Base-by-base conservation (phyloP, 305 asterid genomes). In the Rubia balearica region DNA sequence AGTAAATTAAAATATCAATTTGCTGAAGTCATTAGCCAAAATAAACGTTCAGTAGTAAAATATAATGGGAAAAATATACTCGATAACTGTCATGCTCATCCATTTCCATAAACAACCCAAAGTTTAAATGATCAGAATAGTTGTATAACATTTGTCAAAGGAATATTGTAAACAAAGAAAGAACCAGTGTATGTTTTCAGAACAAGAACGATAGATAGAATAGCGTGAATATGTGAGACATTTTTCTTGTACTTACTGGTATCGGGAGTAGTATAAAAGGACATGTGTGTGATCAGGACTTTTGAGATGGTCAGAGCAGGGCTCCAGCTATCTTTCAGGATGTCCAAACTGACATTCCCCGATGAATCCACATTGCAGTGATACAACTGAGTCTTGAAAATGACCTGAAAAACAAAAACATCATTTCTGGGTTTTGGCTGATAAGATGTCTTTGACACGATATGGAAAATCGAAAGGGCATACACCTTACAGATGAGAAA, bases 311-410 rank as follows among this genome's bases (percentile, higher is more conserved):
- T 94, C 71, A 94, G 80, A 56, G 99, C 97, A 0, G 99, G 99
- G 73, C 98, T 94, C 99, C 99, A 94, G 36, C 88, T 88, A 67
- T 94, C 97, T 81, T 89, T 87, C 90, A 94, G 80, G 73, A 91
- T 91, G 78, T 87, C 93, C 86, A 94, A 78, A 79, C 90, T 86
- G 49, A 94, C 96, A 71, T 83, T 82, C 55, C 97, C 99, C 10
- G 75, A 46, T 49, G 88, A 83, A 81, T 88, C 99, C 61, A 91
- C 96, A 64, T 91, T 94, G 81, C 97, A 88, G 73, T 91, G 95
- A 81, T 89, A 91, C 71, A 91, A 88, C 55, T 96, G 92, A 69
- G 97, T 94, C 81, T 83, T 89, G 80, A 89, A 94, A 53, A 94
- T 88, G 60, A 87, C 97, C 97, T 94, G 93, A 85, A 89, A 30